Conservation (phyloP, 176 grass and related monocot genomes). For the Rhynchospora tenuis region DNA sequence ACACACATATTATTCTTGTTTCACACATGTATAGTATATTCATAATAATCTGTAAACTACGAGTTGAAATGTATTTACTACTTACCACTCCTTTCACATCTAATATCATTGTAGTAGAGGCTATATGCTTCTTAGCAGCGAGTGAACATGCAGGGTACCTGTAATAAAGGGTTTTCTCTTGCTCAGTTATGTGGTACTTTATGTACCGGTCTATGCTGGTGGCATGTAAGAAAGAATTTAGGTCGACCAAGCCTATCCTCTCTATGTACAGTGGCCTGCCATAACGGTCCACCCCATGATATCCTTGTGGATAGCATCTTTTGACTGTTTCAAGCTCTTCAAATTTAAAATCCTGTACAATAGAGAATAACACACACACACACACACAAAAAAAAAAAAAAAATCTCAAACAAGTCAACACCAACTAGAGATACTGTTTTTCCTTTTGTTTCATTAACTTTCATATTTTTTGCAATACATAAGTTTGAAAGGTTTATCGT, state of each 20-base stretch:
- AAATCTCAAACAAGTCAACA: not conserved
- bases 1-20: slow-evolving; percentile 11
- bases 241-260: slow-evolving; percentile 63
- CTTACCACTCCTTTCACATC: slow-evolving; percentile 86
- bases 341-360: slow-evolving; percentile 80
- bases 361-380: slow-evolving; percentile 4
- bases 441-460: slow-evolving; percentile 2
- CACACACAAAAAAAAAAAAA: not conserved
- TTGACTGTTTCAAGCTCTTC: slow-evolving; percentile 78
- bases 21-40: slow-evolving; percentile 20
- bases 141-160: slow-evolving; percentile 88
- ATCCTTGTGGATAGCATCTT: slow-evolving; percentile 83
- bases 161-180: slow-evolving; percentile 80
- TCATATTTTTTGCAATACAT: not conserved
- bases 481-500: not conserved
- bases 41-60: not conserved
- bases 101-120: slow-evolving; percentile 74
- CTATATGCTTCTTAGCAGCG: slow-evolving; percentile 61
- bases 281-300: slow-evolving; percentile 87
- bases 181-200: slow-evolving; percentile 88
- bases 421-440: not conserved
- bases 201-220: slow-evolving; percentile 69
- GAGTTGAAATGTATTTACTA: slow-evolving; percentile 3
- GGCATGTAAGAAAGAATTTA: slow-evolving; percentile 51
- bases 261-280: slow-evolving; percentile 89